A percentile compares a stretch with the other conserved stretches of the same genome.
phyloP scores from a whole-genome alignment of 2,329 filamentous ascomycete genomes.

The Hymenoscyphus fraxineus region DNA sequence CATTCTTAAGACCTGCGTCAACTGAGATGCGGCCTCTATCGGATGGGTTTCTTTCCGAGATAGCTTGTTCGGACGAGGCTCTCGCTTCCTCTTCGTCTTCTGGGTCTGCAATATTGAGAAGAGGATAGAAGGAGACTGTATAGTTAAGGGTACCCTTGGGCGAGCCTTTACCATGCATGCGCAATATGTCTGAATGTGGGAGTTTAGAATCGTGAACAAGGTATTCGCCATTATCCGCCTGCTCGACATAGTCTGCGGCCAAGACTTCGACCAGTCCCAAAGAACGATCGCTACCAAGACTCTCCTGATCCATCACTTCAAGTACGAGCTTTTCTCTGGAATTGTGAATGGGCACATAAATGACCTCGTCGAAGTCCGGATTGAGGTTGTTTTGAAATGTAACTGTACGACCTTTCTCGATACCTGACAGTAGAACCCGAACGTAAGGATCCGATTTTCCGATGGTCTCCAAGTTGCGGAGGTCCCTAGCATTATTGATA shows the following conservation, averaged over 20 bases:
- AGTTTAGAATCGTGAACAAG: slow-evolving; percentile 73
- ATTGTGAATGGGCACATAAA: slow-evolving; percentile 89
- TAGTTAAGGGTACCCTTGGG: slow-evolving; percentile 79
- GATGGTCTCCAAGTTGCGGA: slow-evolving; percentile 90
- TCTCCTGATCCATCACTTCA: slow-evolving; percentile 97
- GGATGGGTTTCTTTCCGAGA: slow-evolving; percentile 21
- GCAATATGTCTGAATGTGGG: slow-evolving; percentile 62
- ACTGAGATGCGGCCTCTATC: slow-evolving; percentile 28
- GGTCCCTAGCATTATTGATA: slow-evolving; percentile 74
- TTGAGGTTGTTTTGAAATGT: slow-evolving; percentile 95
- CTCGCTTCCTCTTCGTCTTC: slow-evolving; percentile 71
- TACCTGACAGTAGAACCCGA: slow-evolving; percentile 80
- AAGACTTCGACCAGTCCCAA: slow-evolving; percentile 77
- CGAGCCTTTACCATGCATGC: slow-evolving; percentile 67
- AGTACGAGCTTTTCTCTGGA: slow-evolving; percentile 76
- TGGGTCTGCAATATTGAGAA: slow-evolving; percentile 80
- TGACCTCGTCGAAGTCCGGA: slow-evolving; percentile 91
- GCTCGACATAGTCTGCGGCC: slow-evolving; percentile 72
- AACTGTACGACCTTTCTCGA: slow-evolving; percentile 87
- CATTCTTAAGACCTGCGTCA: slow-evolving; percentile 21
- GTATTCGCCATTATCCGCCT: slow-evolving; percentile 79
- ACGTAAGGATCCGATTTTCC: slow-evolving; percentile 97
- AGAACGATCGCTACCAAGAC: slow-evolving; percentile 82
- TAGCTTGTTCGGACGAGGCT: slow-evolving; percentile 33
- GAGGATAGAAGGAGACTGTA: slow-evolving; percentile 85